Evolutionary conservation across 1,139 yeast genomes (phyloP), one percentile per base, ranked within the genome.

Genomic region (Lipomyces yarrowii): DNA sequence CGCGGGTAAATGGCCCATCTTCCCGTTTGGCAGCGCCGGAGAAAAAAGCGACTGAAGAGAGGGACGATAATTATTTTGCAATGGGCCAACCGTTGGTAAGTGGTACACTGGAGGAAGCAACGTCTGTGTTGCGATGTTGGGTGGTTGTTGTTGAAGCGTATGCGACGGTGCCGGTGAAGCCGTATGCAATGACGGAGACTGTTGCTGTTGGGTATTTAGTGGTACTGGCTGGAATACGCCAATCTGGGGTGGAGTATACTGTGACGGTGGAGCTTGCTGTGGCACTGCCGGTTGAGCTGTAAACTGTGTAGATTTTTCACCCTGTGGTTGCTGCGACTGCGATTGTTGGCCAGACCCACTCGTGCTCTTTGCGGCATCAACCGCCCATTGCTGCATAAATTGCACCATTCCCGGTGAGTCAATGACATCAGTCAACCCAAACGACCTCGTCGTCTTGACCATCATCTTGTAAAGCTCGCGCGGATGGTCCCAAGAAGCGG

Each of bases 361-460:
- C 26, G 56, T 13, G 13, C 15, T 15, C 57, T 32, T 21, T 13
- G 42, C 42, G 6, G 57, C 18, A 26, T 26, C 42, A 32, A 15
- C 26, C 11, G 15, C 55, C 3, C 7, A 32, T n/a, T 30, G 32
- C 57, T 30, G 33, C 56, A 52, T 18, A 52, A 15, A 30, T 13
- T 33, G 37, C 7, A 26, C 39, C 54, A 57, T 57, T 13, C 60
- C 54, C 2, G 61, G 61, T 8, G 61, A 62, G 35, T 65, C 65
- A 46, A 65, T 56, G 33, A 60, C 42, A 33, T 63, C 63, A 3
- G 62, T 64, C 39, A 65, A 46, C 3, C 66, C 66, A 8, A 65
- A 53, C 26, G 61, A 56, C 42, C 58, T 46, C n/a, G 64, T 55
- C 32, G 57, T 39, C 32, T 51, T 21, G n/a, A 65, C 37, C 61